Base-by-base conservation (phyloP, 306 rosid species). In the Erythrophleum fordii region DNA sequence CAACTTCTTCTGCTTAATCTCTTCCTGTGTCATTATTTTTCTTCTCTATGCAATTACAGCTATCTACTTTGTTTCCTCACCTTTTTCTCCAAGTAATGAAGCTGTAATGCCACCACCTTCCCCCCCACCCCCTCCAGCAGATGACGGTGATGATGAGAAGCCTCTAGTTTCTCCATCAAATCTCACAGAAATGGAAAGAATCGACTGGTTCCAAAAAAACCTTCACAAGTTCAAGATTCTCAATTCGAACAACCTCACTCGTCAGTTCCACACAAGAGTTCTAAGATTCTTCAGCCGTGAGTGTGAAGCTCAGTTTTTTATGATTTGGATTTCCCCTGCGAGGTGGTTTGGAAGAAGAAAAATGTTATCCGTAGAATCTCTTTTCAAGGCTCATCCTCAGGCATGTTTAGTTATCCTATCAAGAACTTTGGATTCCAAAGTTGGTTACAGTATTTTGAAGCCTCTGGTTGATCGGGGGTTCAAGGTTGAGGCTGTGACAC, bases 391-490 rank as follows among this genome's bases (percentile, higher is more conserved):
- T 5, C 92, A 91, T 73, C 94, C 95, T 5, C 51, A 28, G 1
- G 99, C 89, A 17, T 95, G 99, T 22, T 81, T 92, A 80, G 75
- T 83, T 42, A 95, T 92, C 51, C 51, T 90, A 2, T 92, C 95
- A 4, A 90, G 87, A 84, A 89, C 89, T 46, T 46, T 92, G 87
- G 92, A 92, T 75, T 81, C 90, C 61, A 60, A 0, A n/a, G 45
- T 34, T 1, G 95, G 97, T 5, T 59, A 84, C 71, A 81, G 68
- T 18, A 77, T 91, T 77, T 77, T 93, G 29, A 87, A 90, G 34
- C 97, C 95, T 18, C 73, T 95, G n/a, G 55, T 79, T 64, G 92
- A 90, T 70, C 79, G 22, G 5, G 87, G 92, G 49, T 86, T 89
- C 86, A 91, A 85, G 64, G 91, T 92, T 34, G 76, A 77, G 6